These are phyloP conservation scores for Suhomyces sp. DNA, from an alignment of 805 yeast genomes.

Conservation along the genomic window DNA sequence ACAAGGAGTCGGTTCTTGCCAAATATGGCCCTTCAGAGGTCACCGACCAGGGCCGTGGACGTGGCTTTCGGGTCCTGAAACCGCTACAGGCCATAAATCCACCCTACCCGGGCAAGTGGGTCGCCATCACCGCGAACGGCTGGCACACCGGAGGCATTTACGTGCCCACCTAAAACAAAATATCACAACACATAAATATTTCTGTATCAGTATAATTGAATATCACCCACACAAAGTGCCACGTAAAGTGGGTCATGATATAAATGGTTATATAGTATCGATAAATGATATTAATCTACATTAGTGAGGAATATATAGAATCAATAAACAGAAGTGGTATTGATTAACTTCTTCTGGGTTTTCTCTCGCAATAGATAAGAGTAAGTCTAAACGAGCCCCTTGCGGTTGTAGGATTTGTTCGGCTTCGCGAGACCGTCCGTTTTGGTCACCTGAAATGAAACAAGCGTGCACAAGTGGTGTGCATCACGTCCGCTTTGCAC, in stretches of 20 bases:
- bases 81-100: slow-evolving; percentile 40
- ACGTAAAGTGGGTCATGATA: too few relatives aligned
- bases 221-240: neutral
- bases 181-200: neutral
- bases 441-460: neutral
- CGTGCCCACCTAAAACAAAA: slow-evolving; percentile 8
- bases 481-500: neutral
- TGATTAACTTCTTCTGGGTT: too few relatives aligned
- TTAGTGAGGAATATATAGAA: too few relatives aligned
- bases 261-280: too few relatives aligned
- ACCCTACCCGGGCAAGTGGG: slow-evolving; percentile 39
- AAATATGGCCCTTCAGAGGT: slow-evolving; percentile 6
- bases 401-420: neutral
- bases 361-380: neutral
- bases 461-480: neutral
- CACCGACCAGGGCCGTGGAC: slow-evolving; percentile 28
- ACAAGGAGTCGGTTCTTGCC: slow-evolving; percentile 11
- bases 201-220: neutral
- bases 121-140: slow-evolving; percentile 70
- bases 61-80: slow-evolving; percentile 22
- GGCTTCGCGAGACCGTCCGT: neutral
- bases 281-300: too few relatives aligned
- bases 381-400: neutral
- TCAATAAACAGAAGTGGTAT: too few relatives aligned
- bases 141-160: slow-evolving; percentile 74